Percentiles rank a stretch among this genome's conserved stretches.
phyloP scores from a whole-genome alignment of 2,329 filamentous ascomycete species.

The Colletotrichum sp. region DNA sequence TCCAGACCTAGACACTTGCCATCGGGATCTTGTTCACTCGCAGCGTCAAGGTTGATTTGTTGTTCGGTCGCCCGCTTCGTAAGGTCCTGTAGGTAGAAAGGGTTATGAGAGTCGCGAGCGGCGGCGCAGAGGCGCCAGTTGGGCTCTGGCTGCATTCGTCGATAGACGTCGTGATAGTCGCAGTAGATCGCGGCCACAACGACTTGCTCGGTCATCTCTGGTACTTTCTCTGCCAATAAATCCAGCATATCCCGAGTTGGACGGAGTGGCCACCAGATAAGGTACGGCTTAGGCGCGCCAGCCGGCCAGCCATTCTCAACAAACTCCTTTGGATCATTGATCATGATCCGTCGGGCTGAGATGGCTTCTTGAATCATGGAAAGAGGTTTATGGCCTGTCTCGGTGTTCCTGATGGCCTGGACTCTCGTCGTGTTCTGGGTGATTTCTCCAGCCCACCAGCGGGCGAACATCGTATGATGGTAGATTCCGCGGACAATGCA shows the following conservation, averaged over 20 bases:
- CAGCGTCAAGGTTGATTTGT: background rate
- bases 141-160: background rate
- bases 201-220: background rate
- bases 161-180: background rate
- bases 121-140: background rate
- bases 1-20: background rate
- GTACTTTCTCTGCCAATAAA: accelerated
- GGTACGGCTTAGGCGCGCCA: background rate
- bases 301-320: background rate
- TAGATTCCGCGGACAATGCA: conserved; percentile 38
- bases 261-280: background rate
- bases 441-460: conserved; percentile 27
- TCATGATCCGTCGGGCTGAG: background rate
- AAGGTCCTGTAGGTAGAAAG: background rate
- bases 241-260: background rate
- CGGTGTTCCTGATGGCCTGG: background rate
- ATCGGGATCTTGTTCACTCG: background rate
- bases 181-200: background rate
- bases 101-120: background rate
- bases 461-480: conserved; percentile 38
- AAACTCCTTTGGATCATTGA: background rate
- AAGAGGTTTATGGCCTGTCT: background rate
- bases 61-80: background rate
- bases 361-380: background rate
- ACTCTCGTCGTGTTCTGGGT: background rate